Base-by-base conservation (phyloP, 352 stramenopile genomes). In the Phytophthora colocasiae region DNA sequence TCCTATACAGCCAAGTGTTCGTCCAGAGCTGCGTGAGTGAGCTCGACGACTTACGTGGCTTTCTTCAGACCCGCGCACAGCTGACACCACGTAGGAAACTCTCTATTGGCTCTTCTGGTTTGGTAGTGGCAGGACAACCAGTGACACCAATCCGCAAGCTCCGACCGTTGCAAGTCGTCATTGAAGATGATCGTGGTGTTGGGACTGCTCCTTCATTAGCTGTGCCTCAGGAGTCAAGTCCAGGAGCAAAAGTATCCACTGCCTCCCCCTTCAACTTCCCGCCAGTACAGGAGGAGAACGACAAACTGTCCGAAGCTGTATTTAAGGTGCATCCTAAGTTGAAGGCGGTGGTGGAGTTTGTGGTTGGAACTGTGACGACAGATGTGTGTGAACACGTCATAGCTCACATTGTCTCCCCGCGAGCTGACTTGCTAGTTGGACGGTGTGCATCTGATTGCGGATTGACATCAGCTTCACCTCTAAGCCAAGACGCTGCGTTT, bases 1-100 rank as follows among this genome's bases (percentile, higher is more conserved):
- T 90, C 40, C 63, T 92, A 31, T 86, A 82, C 62, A 90, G 74
- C 38, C 75, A 81, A 63, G 79, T 92, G 41, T 90, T 90, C 57
- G 61, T 91, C 5, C 75, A 89, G 52, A 85, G 72, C 38, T 92
- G 84, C 44, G 68, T 92, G 19, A 80, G 63, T 54, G 77, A 84
- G 43, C 58, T 87, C 12, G 78, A 88, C 17, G 78, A 89, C 36
- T 68, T 89, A 36, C 80, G 80, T n/a, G 71, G 70, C 1, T 87
- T 83, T 47, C 74, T 91, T 15, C 78, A 87, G 63, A 87, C 72
- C 15, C 75, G 69, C 43, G 71, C 80, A 2, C 79, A 82, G 48
- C 70, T 71, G 0, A 73, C 54, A 31, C 78, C n/a, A 5, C 63
- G 55, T 17, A 53, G 45, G 22, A 63, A 56, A 15, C 49, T 63